phyloP scores from a whole-genome alignment of 441 rosid species.

The Rhodomyrtus psidioides region DNA sequence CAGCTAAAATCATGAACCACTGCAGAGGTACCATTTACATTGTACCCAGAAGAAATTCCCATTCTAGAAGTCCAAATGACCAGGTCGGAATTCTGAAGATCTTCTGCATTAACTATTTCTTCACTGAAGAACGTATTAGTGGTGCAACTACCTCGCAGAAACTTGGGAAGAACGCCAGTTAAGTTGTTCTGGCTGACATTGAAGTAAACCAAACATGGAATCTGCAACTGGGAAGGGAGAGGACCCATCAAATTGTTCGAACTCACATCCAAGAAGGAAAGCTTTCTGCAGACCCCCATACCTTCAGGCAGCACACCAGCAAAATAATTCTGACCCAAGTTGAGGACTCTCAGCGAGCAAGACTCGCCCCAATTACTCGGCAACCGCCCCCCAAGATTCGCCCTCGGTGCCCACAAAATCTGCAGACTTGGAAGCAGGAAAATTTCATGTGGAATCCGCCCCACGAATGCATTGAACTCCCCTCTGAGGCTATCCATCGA shows the following conservation, averaged over 20 bases:
- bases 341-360: slow-evolving; percentile 47
- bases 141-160: slow-evolving; percentile 23
- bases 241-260: slow-evolving; percentile 39
- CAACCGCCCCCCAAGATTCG: slow-evolving; percentile 49
- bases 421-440: slow-evolving; percentile 28
- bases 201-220: slow-evolving; percentile 56
- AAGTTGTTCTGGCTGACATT: slow-evolving; percentile 48
- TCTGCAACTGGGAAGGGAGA: slow-evolving; percentile 37
- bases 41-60: background rate
- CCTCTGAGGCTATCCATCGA: slow-evolving; percentile 15
- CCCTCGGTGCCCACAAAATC: slow-evolving; percentile 69
- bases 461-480: slow-evolving; percentile 58
- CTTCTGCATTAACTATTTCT: slow-evolving; percentile 17
- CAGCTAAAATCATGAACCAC: slow-evolving; percentile 54
- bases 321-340: slow-evolving; percentile 45
- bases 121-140: slow-evolving; percentile 9
- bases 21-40: background rate
- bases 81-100: slow-evolving; percentile 21
- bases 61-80: slow-evolving; percentile 27
- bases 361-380: slow-evolving; percentile 32
- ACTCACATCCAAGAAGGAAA: slow-evolving; percentile 59
- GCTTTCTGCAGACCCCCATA: slow-evolving; percentile 38
- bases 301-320: slow-evolving; percentile 30
- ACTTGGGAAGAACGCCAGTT: slow-evolving; percentile 35
- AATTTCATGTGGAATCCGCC: slow-evolving; percentile 35